Percentiles rank a stretch among this genome's conserved stretches.
These are phyloP conservation scores for Pichia phayaonensis DNA, from an alignment of 805 yeast genomes.

Conservation along the genomic window DNA sequence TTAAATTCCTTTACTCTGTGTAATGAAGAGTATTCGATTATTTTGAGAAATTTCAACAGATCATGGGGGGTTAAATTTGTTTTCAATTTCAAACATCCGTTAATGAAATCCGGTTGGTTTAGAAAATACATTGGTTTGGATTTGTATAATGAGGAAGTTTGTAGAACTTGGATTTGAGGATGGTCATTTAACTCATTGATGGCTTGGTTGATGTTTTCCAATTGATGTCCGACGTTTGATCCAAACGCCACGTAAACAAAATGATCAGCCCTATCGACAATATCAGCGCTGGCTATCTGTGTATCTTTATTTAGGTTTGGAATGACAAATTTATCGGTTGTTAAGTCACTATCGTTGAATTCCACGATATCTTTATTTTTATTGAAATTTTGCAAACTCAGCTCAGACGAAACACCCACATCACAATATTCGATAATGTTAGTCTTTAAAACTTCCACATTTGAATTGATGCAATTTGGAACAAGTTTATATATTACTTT, in stretches of 20 bases:
- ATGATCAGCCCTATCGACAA: constrained; percentile 34
- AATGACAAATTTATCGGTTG: constrained; percentile 15
- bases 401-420: constrained; percentile 71
- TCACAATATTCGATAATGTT: constrained; percentile 81
- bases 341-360: constrained; percentile 15
- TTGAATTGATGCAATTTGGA: constrained; percentile 16
- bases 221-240: constrained; percentile 70
- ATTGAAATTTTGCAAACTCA: too few species aligned
- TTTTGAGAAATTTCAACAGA: constrained; percentile 53
- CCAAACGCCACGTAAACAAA: constrained; percentile 81
- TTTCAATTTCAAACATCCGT: constrained; percentile 68
- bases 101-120: constrained; percentile 75
- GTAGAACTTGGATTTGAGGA: constrained; percentile 36
- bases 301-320: constrained; percentile 27
- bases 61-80: constrained; percentile 60
- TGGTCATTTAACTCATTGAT: constrained; percentile 35
- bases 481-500: constrained; percentile 18
- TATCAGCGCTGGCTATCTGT: neutral
- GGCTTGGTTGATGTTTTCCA: constrained; percentile 53
- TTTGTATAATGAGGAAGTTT: constrained; percentile 72
- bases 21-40: constrained; percentile 67
- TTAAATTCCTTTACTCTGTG: constrained; percentile 69
- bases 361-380: constrained; percentile 13
- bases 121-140: constrained; percentile 88
- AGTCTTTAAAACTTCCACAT: constrained; percentile 74